phyloP scores from a whole-genome alignment of 805 yeast genomes.

The Cyberlindnera galapagoensis region DNA sequence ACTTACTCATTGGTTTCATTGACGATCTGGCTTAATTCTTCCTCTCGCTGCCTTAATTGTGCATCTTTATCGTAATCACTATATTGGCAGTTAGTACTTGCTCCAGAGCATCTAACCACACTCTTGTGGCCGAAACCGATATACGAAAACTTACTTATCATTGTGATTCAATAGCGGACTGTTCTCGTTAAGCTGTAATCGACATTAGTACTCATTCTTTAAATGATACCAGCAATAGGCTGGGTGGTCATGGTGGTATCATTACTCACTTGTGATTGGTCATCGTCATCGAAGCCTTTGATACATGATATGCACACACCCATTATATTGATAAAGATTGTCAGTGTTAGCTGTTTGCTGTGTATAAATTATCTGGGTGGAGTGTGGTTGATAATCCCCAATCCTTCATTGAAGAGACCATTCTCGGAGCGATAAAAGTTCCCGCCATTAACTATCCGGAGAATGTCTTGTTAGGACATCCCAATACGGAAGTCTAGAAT shows the following conservation, averaged over 20 bases:
- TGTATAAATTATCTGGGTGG: too few species aligned
- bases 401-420: too few species aligned
- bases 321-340: constrained; percentile 29
- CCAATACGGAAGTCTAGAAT: constrained; percentile 13
- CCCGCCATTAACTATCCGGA: too few species aligned
- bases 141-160: constrained; percentile 6
- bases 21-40: constrained; percentile 40
- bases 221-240: constrained; percentile 22
- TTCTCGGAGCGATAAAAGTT: too few species aligned
- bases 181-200: constrained; percentile 32
- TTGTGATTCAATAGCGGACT: constrained; percentile 24
- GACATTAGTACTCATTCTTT: constrained; percentile 17
- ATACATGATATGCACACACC: constrained; percentile 45
- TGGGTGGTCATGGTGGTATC: background rate
- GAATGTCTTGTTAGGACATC: too few species aligned
- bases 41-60: constrained; percentile 30
- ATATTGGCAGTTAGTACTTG: constrained; percentile 4
- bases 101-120: too few species aligned
- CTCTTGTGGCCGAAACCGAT: too few species aligned
- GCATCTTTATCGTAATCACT: constrained; percentile 21
- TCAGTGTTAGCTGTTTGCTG: background rate
- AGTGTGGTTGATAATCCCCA: too few species aligned
- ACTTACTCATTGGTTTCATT: constrained; percentile 30
- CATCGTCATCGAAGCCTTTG: constrained; percentile 28
- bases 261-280: constrained; percentile 30